Percentiles rank a stretch among this genome's conserved stretches.
phyloP scores from a whole-genome alignment of 805 yeast species.

The Lachancea sp. region DNA sequence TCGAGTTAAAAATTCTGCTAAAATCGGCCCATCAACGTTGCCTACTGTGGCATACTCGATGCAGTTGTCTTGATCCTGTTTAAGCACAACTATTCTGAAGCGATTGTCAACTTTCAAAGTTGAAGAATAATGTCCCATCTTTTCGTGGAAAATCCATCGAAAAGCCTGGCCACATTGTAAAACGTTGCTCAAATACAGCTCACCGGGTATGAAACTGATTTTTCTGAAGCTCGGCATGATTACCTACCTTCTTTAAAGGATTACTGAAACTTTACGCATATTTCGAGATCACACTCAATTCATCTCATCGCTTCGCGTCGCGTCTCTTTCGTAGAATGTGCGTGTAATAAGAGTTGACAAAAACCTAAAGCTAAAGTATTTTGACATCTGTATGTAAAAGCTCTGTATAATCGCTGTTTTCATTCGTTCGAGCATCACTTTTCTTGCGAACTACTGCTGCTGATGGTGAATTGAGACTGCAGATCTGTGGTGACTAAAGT shows the following conservation, averaged over 20 bases:
- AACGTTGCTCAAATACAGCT: conserved; percentile 44
- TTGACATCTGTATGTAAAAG: too few relatives aligned
- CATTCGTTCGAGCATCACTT: too few relatives aligned
- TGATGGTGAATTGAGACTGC: too few relatives aligned
- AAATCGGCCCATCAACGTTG: not conserved
- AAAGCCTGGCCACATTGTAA: conserved; percentile 33
- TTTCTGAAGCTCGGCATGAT: conserved; percentile 1
- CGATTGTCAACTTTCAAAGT: conserved; percentile 26
- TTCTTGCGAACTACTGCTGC: too few relatives aligned
- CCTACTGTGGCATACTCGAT: conserved; percentile 49
- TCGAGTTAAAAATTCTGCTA: conserved; percentile 44
- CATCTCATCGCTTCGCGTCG: conserved; percentile 2
- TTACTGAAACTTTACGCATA: too few relatives aligned
- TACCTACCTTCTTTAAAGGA: too few relatives aligned
- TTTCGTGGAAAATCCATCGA: conserved; percentile 28
- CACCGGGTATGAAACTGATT: conserved; percentile 10
- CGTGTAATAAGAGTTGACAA: too few relatives aligned
- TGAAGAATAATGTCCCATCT: conserved; percentile 18
- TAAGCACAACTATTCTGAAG: conserved; percentile 57
- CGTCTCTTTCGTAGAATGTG: not conserved
- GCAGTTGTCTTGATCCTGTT: conserved; percentile 44
- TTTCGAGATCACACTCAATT: too few relatives aligned
- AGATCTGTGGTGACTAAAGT: too few relatives aligned
- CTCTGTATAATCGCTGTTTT: too few relatives aligned
- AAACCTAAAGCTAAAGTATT: too few relatives aligned